These are phyloP conservation scores for Verticillium klebahnii DNA, from an alignment of 2,329 filamentous ascomycete genomes.

Conservation along the genomic window DNA sequence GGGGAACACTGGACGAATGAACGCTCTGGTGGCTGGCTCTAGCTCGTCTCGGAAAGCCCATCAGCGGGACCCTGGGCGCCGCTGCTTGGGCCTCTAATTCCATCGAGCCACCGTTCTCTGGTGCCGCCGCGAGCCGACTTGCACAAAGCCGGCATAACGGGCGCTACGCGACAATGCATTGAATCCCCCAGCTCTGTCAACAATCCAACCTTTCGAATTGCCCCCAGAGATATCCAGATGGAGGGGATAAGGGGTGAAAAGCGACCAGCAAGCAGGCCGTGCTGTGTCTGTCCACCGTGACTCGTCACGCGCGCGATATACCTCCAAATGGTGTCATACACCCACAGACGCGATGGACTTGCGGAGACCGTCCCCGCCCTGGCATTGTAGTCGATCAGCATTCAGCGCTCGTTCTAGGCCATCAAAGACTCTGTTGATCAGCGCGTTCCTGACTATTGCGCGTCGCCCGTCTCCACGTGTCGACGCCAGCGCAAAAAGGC, in stretches of 20 bases:
- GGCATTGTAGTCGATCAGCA: not conserved
- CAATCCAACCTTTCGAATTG: not conserved
- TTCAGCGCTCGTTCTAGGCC: not conserved
- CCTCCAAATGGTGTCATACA: not conserved
- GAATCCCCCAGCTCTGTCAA: not conserved
- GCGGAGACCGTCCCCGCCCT: not conserved
- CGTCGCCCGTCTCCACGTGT: not conserved
- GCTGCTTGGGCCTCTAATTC: constrained; percentile 10
- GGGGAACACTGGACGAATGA: constrained; percentile 7
- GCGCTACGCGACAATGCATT: not conserved
- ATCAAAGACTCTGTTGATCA: not conserved
- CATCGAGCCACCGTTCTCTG: not conserved
- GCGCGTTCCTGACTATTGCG: not conserved
- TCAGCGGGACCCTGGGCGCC: not conserved
- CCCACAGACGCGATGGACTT: not conserved
- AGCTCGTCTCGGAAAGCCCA: constrained; percentile 10
- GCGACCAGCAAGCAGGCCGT: not conserved
- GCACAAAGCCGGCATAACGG: not conserved
- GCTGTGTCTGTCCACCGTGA: not conserved
- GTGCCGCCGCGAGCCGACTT: not conserved
- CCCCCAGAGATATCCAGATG: not conserved
- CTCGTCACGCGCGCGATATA: not conserved
- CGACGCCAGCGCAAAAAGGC: not conserved
- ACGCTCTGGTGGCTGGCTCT: constrained; percentile 1
- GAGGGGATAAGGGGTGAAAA: not conserved